phyloP scores from a whole-genome alignment of 2,329 filamentous ascomycete genomes.

The Dactylellina cionopaga region DNA sequence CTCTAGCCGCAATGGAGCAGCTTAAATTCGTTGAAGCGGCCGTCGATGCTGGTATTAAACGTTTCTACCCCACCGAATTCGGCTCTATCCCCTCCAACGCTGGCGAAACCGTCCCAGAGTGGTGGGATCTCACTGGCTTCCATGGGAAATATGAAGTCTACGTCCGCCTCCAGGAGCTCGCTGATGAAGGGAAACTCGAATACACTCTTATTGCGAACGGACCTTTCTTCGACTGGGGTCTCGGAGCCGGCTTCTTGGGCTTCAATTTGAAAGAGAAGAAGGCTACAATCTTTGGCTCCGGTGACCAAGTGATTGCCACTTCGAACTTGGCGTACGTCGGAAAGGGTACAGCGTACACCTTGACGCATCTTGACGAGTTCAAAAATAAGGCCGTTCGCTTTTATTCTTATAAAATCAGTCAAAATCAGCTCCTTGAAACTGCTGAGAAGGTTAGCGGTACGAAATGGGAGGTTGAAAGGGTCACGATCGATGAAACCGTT shows the following conservation, averaged over 20 bases:
- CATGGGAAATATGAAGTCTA: conserved; percentile 64
- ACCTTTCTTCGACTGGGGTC: conserved; percentile 70
- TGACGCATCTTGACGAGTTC: conserved; percentile 66
- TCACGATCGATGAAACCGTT: conserved; percentile 55
- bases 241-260: conserved; percentile 61
- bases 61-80: conserved; percentile 72
- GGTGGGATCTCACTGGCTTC: conserved; percentile 59
- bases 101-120: conserved; percentile 61
- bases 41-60: conserved; percentile 69
- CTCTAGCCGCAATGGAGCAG: conserved; percentile 62
- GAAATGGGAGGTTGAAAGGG: conserved; percentile 55
- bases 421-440: conserved; percentile 61
- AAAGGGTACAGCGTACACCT: conserved; percentile 64
- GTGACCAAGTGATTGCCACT: conserved; percentile 64
- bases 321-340: conserved; percentile 65
- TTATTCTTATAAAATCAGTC: conserved; percentile 63
- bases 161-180: conserved; percentile 62
- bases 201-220: conserved; percentile 69
- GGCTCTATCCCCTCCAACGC: conserved; percentile 60
- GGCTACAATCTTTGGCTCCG: conserved; percentile 65
- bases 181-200: conserved; percentile 62
- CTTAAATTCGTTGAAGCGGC: conserved; percentile 69
- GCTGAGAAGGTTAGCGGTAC: conserved; percentile 59
- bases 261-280: conserved; percentile 63
- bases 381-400: conserved; percentile 66